These are phyloP conservation scores for Alternaria conjuncta DNA, from an alignment of 2,329 filamentous ascomycete species.

Conservation along the genomic window DNA sequence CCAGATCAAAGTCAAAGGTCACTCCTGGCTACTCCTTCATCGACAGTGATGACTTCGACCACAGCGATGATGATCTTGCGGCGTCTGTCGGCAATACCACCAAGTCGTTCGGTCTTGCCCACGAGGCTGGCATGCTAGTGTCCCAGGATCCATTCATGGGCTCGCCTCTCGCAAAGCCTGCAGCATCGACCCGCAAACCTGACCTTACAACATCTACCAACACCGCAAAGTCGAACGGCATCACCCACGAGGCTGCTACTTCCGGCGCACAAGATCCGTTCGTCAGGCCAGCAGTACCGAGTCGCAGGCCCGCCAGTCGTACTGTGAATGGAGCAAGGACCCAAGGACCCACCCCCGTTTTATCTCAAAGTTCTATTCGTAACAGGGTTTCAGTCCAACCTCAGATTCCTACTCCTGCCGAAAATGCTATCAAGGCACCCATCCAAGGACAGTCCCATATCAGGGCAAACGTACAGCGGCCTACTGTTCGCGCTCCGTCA, in stretches of 20 bases:
- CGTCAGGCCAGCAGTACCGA: conserved; percentile 2
- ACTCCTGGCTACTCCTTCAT: conserved; percentile 24
- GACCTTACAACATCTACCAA: not conserved
- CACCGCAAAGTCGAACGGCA: not conserved
- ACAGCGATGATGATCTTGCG: conserved; percentile 29
- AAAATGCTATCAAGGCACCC: not conserved
- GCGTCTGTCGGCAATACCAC: conserved; percentile 34
- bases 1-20: not conserved
- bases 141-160: conserved; percentile 5
- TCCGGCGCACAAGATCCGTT: not conserved
- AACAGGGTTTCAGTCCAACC: not conserved
- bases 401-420: conserved; percentile 1
- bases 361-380: not conserved
- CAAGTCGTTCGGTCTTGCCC: conserved; percentile 43
- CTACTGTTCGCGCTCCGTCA: not conserved
- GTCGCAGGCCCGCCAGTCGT: conserved; percentile 2
- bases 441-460: not conserved
- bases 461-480: not conserved
- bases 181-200: not conserved
- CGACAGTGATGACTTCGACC: conserved; percentile 25
- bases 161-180: conserved; percentile 6
- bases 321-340: conserved; percentile 2
- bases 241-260: not conserved
- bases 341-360: not conserved
- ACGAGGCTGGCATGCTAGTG: conserved; percentile 43